Evolutionary conservation across 2,329 filamentous ascomycete genomes (phyloP).

Genomic region (Camptophora hylomeconis): DNA sequence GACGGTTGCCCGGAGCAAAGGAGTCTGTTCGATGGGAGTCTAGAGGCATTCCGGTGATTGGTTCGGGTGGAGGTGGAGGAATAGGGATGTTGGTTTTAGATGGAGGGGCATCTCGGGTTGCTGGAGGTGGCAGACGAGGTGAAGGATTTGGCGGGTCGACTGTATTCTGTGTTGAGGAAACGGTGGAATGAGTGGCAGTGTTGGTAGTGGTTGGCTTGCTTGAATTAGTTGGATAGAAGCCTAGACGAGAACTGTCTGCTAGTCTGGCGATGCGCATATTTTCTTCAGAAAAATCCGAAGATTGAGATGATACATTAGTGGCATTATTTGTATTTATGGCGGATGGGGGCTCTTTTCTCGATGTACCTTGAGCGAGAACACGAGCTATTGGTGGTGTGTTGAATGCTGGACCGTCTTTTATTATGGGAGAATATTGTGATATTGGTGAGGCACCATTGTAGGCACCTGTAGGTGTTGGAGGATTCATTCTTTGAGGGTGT

Average conservation of each 20-base stretch:
- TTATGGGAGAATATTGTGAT: conserved; percentile 17
- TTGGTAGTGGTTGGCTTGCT: conserved; percentile 2
- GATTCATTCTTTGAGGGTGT: no score
- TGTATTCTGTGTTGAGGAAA: not conserved
- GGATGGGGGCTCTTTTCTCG: conserved; percentile 8
- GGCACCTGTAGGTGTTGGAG: conserved; percentile 12
- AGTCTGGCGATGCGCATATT: conserved; percentile 16
- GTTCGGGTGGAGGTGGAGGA: conserved; percentile 1
- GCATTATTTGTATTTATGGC: conserved; percentile 7
- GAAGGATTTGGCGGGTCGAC: not conserved
- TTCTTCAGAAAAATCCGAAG: conserved; percentile 10
- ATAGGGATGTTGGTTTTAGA: not conserved
- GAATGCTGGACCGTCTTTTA: conserved; percentile 12
- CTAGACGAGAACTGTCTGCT: conserved; percentile 13
- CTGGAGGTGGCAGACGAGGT: conserved; percentile 1
- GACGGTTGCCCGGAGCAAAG: no score
- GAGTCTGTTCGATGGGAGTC: not conserved
- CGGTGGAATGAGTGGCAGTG: not conserved
- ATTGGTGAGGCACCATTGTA: conserved; percentile 17
- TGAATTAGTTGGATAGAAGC: conserved; percentile 8
- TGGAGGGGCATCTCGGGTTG: conserved; percentile 1
- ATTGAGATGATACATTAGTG: conserved; percentile 2
- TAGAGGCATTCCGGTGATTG: conserved; percentile 1
- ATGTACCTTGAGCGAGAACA: conserved; percentile 4
- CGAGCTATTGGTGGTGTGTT: not conserved